These are phyloP conservation scores for Neoboletus brunneissimus DNA, from an alignment of 768 basidiomycete species.

Conservation along the genomic window DNA sequence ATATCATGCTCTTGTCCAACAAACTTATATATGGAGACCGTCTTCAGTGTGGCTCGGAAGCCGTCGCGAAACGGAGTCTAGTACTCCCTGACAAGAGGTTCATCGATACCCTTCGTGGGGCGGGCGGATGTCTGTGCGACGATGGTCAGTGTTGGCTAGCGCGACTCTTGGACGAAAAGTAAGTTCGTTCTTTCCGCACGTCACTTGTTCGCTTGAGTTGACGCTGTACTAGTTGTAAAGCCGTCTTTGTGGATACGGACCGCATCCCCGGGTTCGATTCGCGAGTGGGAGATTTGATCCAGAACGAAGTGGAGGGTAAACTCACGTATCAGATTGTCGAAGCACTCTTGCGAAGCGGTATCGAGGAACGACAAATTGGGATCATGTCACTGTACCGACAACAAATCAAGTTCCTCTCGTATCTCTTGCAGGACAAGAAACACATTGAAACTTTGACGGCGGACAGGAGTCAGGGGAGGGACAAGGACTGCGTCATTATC, in stretches of 20 bases:
- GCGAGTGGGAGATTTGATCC: conserved; percentile 82
- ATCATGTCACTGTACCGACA: conserved; percentile 92
- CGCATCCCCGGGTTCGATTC: conserved; percentile 73
- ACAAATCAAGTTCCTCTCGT: conserved; percentile 85
- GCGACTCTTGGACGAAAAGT: conserved; percentile 63
- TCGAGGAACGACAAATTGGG: conserved; percentile 71
- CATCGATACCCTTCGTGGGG: conserved; percentile 44
- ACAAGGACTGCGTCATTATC: conserved; percentile 93
- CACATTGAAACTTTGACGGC: conserved; percentile 86
- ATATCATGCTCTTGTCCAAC: conserved; percentile 92
- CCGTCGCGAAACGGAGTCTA: conserved; percentile 61
- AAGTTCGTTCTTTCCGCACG: conserved; percentile 13
- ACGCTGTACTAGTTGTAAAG: conserved; percentile 58
- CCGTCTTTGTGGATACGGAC: conserved; percentile 95
- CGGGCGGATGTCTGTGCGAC: conserved; percentile 29
- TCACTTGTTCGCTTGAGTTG: neutral
- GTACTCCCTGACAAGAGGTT: conserved; percentile 47
- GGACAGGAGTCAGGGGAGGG: conserved; percentile 90
- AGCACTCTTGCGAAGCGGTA: conserved; percentile 61
- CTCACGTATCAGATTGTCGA: conserved; percentile 66
- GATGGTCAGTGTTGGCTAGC: conserved; percentile 67
- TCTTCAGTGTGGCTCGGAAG: conserved; percentile 73
- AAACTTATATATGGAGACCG: conserved; percentile 77
- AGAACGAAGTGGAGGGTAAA: conserved; percentile 80
- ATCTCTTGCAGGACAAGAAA: conserved; percentile 53